A percentile compares a stretch with the other conserved stretches of the same genome.
Conservation (phyloP, 192 early-diverging fungal species). For the Lobosporangium transversale region DNA sequence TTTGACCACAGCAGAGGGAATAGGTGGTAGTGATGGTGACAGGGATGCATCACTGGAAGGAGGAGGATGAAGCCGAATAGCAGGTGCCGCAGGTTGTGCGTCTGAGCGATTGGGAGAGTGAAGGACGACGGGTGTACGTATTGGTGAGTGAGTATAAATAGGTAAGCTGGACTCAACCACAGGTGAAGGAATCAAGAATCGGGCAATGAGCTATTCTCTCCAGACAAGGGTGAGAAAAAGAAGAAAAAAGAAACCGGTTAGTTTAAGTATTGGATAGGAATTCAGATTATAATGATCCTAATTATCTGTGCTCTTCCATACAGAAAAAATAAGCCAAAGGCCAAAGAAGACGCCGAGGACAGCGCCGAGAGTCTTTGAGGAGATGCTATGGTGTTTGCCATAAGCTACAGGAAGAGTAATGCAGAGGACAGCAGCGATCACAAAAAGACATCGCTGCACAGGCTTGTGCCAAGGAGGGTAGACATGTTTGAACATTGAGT, state of each 20-base stretch:
- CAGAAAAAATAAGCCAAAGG: slow-evolving; percentile 34
- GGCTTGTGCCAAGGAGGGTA: slow-evolving; percentile 44
- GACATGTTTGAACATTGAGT: slow-evolving; percentile 44
- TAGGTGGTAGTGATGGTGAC: not conserved
- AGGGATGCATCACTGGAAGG: not conserved
- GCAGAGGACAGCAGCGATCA: slow-evolving; percentile 30
- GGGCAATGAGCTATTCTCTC: slow-evolving; percentile 13
- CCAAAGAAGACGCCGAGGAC: slow-evolving; percentile 38
- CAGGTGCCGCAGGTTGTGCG: slow-evolving; percentile 24
- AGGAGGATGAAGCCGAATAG: slow-evolving; percentile 27
- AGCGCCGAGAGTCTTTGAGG: slow-evolving; percentile 17
- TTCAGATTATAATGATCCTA: not conserved
- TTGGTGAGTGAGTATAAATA: slow-evolving; percentile 38
- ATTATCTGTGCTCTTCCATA: not conserved
- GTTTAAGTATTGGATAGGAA: not conserved
- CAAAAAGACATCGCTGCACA: slow-evolving; percentile 28
- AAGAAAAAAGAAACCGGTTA: not conserved
- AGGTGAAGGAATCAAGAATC: slow-evolving; percentile 40
- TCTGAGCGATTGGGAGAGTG: slow-evolving; percentile 22
- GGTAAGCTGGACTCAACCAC: slow-evolving; percentile 29
- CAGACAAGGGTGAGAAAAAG: too few relatives aligned
- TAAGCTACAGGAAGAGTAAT: slow-evolving; percentile 39
- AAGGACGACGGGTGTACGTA: slow-evolving; percentile 20
- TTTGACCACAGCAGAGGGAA: slow-evolving; percentile 1
- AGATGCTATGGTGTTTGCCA: slow-evolving; percentile 30